Conservation (phyloP, 148 eudicot genomes). For the Gaultheria prostrata region DNA sequence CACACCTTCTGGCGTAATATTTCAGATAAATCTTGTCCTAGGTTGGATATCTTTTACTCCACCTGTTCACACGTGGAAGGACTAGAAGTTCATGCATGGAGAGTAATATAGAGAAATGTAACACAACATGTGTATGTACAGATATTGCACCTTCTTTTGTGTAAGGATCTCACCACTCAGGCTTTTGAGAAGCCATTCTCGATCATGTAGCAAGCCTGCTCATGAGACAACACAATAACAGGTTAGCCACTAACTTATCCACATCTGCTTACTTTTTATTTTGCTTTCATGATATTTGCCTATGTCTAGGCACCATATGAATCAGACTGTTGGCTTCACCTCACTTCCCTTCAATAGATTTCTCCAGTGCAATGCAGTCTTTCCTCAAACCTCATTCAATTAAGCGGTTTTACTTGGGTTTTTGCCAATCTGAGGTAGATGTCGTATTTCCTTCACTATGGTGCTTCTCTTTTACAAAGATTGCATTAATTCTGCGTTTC, state of each 20-base stretch:
- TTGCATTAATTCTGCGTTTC: neutral
- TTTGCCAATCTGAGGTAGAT: neutral
- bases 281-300: neutral
- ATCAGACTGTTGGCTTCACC: neutral
- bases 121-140: neutral
- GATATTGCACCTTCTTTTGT: conserved; percentile 72
- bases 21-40: neutral
- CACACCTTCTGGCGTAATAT: neutral
- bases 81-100: neutral
- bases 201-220: conserved; percentile 82
- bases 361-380: neutral
- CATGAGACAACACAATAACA: conserved; percentile 8
- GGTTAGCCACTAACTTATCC: neutral
- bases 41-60: neutral
- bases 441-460: neutral
- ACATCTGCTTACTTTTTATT: neutral
- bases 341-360: neutral
- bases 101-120: conserved; percentile 4
- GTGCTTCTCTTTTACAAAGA: neutral
- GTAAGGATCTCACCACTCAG: conserved; percentile 84
- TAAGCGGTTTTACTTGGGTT: neutral
- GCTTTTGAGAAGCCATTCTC: conserved; percentile 92
- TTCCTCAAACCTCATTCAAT: neutral
- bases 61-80: neutral
- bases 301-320: neutral